phyloP scores from a whole-genome alignment of 441 rosid species.

The Melastoma candidum region DNA sequence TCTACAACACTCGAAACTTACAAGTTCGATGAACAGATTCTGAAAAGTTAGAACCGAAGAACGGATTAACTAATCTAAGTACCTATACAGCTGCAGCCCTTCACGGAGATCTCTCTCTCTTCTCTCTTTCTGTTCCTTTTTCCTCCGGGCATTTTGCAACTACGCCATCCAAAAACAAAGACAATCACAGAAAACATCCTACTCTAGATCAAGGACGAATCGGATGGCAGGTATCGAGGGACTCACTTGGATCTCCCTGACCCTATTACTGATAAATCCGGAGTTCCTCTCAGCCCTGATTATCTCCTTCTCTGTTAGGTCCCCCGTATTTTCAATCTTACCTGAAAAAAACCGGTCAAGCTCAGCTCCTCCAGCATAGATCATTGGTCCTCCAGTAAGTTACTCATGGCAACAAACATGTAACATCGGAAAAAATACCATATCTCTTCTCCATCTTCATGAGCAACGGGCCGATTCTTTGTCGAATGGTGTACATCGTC shows the following conservation, averaged over 20 bases:
- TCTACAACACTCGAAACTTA: conserved; percentile 22
- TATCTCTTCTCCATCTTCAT: conserved; percentile 71
- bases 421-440: conserved; percentile 25
- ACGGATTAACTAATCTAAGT: conserved; percentile 12
- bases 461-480: conserved; percentile 75
- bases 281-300: conserved; percentile 93
- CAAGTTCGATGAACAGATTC: no score
- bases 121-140: conserved; percentile 65
- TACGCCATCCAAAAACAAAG: conserved; percentile 17
- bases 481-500: conserved; percentile 92
- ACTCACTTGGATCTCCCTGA: conserved; percentile 85
- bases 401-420: background rate
- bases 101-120: conserved; percentile 71
- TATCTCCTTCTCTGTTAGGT: conserved; percentile 76
- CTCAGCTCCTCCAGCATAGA: background rate
- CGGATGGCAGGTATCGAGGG: background rate
- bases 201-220: background rate
- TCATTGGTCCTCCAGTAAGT: background rate
- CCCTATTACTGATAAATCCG: conserved; percentile 64
- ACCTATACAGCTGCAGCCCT: conserved; percentile 73
- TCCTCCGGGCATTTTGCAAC: conserved; percentile 72
- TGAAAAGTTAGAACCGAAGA: no score
- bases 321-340: conserved; percentile 52
- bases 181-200: background rate
- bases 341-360: conserved; percentile 29